phyloP scores from a whole-genome alignment of 2,329 filamentous ascomycete species.

The Leptographium lundbergii region DNA sequence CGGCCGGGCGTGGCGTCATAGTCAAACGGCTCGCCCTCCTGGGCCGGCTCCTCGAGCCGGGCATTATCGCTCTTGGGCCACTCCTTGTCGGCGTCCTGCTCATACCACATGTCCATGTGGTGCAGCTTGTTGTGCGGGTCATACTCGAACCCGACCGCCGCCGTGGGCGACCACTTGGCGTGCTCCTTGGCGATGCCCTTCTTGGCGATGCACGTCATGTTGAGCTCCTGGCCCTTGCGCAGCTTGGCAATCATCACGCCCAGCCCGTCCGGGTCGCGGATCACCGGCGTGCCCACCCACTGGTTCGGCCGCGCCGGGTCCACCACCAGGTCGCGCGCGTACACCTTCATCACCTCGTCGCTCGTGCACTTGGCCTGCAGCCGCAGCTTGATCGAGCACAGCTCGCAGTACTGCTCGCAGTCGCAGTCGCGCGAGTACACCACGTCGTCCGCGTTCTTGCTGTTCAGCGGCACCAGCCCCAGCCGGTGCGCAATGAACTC shows the following conservation, averaged over 20 bases:
- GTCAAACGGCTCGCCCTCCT: constrained; percentile 79
- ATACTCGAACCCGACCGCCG: constrained; percentile 93
- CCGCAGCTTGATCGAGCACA: constrained; percentile 74
- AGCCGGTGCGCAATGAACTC: constrained; percentile 92
- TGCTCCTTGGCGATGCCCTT: constrained; percentile 99
- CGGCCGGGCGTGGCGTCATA: constrained; percentile 72
- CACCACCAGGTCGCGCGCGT: constrained; percentile 76
- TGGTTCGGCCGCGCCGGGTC: constrained; percentile 58
- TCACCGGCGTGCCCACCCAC: constrained; percentile 67
- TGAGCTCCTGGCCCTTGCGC: constrained; percentile 76
- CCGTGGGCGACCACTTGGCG: constrained; percentile 90
- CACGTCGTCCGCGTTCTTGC: constrained; percentile 70
- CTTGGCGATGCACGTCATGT: constrained; percentile 86
- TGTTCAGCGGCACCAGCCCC: constrained; percentile 77
- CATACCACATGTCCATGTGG: constrained; percentile 91
- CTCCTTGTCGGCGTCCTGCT: constrained; percentile 68
- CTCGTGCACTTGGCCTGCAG: constrained; percentile 76
- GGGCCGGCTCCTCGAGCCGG: constrained; percentile 63
- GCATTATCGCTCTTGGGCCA: constrained; percentile 81
- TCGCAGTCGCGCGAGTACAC: constrained; percentile 89
- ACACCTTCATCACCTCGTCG: constrained; percentile 86
- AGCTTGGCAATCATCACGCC: constrained; percentile 86
- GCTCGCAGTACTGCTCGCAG: constrained; percentile 88
- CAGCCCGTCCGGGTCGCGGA: constrained; percentile 67
- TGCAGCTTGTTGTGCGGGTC: constrained; percentile 93